phyloP scores from a whole-genome alignment of 805 yeast species.

The Nakazawaea pomicola region DNA sequence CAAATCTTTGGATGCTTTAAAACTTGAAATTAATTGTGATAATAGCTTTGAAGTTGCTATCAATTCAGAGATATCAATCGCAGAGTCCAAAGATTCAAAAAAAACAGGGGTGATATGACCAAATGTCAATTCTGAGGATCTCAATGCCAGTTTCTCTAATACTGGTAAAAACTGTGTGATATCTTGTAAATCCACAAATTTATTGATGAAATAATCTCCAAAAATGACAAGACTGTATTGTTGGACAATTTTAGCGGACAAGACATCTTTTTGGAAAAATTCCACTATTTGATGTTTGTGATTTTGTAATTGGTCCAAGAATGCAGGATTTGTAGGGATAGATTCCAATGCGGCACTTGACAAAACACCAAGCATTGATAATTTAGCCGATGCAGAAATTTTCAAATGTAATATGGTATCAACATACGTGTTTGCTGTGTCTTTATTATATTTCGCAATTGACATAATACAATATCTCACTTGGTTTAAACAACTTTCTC shows the following conservation, averaged over 20 bases:
- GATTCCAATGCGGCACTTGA: slow-evolving; percentile 4
- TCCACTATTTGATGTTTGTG: slow-evolving; percentile 18
- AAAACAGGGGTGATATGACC: slow-evolving; percentile 49
- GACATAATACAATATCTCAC: neutral
- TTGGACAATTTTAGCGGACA: slow-evolving; percentile 40
- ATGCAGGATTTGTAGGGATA: slow-evolving; percentile 12
- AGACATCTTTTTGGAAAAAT: slow-evolving; percentile 32
- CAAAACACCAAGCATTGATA: slow-evolving; percentile 4
- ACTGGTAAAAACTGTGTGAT: slow-evolving; percentile 48
- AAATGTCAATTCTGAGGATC: slow-evolving; percentile 73
- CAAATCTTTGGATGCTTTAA: slow-evolving; percentile 68
- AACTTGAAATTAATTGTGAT: slow-evolving; percentile 44
- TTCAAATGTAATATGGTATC: neutral
- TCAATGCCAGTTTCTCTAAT: slow-evolving; percentile 66
- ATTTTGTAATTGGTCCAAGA: slow-evolving; percentile 9
- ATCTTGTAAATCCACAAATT: slow-evolving; percentile 33
- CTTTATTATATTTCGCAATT: too few species aligned
- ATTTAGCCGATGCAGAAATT: slow-evolving; percentile 3
- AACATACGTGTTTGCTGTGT: too few species aligned
- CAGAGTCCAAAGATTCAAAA: slow-evolving; percentile 30
- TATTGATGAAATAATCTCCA: slow-evolving; percentile 39
- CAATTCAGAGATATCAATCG: slow-evolving; percentile 37
- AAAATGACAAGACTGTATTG: slow-evolving; percentile 30
- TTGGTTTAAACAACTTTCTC: slow-evolving; percentile 5
- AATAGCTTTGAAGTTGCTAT: slow-evolving; percentile 41